Evolutionary conservation across 805 yeast genomes (phyloP).

Genomic region (Suhomyces emberorum): DNA sequence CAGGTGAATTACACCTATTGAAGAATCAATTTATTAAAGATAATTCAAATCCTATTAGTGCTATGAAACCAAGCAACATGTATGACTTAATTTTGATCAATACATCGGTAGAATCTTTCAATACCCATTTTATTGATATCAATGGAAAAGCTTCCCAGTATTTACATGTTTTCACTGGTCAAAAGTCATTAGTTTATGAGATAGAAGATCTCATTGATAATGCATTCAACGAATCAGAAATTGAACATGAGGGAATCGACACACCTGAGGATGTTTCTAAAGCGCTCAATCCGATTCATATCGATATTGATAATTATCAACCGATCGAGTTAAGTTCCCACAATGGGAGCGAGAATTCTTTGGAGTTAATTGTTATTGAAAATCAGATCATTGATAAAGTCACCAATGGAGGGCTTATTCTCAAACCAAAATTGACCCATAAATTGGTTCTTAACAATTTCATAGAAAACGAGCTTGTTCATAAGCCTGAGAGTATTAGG

Average conservation of each 20-base stretch:
- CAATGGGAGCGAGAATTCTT: slow-evolving; percentile 19
- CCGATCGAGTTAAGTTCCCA: slow-evolving; percentile 19
- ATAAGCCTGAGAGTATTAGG: slow-evolving; percentile 17
- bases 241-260: slow-evolving; percentile 14
- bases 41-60: slow-evolving; percentile 5
- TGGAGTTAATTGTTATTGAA: slow-evolving; percentile 44
- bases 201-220: slow-evolving; percentile 22
- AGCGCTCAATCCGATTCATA: slow-evolving; percentile 22
- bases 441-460: slow-evolving; percentile 45
- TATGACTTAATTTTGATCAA: slow-evolving; percentile 33
- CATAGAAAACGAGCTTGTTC: slow-evolving; percentile 44
- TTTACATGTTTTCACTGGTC: slow-evolving; percentile 40
- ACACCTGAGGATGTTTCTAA: slow-evolving; percentile 8
- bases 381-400: slow-evolving; percentile 24
- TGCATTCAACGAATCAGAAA: slow-evolving; percentile 17
- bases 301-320: slow-evolving; percentile 25
- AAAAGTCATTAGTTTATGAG: slow-evolving; percentile 27
- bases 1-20: slow-evolving; percentile 39
- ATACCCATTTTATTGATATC: slow-evolving; percentile 21
- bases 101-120: slow-evolving; percentile 30
- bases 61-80: slow-evolving; percentile 21
- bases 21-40: slow-evolving; percentile 24
- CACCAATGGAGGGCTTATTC: slow-evolving; percentile 21
- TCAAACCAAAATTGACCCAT: slow-evolving; percentile 34
- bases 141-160: slow-evolving; percentile 3